Percentiles rank a stretch among this genome's conserved stretches.
Evolutionary conservation across 371 early-diverging fungal species (phyloP).

Genomic region (Aphelidium insulamus): DNA sequence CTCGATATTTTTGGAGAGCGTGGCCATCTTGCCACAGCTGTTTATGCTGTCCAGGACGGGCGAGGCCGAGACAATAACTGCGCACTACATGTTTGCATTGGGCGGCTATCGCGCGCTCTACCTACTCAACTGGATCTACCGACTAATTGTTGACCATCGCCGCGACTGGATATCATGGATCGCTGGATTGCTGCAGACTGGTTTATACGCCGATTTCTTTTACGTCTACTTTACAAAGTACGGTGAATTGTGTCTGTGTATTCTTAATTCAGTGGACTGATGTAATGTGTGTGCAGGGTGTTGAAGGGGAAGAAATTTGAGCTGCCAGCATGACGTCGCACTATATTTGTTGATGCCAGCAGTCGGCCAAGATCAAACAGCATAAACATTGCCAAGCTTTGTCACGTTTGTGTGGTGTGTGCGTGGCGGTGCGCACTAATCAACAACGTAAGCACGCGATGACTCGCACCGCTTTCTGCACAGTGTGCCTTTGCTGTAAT

Average conservation of each 20-base stretch:
- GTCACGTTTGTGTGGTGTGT: too few species aligned
- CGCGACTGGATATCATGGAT: constrained; percentile 45
- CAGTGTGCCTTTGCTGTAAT: too few species aligned
- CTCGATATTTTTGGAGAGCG: constrained; percentile 89
- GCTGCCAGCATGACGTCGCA: constrained; percentile 28
- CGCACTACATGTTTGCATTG: constrained; percentile 91
- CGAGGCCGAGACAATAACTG: constrained; percentile 95
- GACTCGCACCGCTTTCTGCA: too few species aligned
- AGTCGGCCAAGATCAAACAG: too few species aligned
- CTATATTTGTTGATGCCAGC: too few species aligned
- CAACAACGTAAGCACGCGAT: too few species aligned
- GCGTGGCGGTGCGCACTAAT: too few species aligned
- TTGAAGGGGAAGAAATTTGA: constrained; percentile 64
- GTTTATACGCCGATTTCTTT: constrained; percentile 93
- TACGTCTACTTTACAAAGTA: constrained; percentile 85
- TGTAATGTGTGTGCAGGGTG: constrained; percentile 23
- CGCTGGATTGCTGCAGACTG: constrained; percentile 84
- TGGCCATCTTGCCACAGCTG: constrained; percentile 96
- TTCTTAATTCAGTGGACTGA: neutral
- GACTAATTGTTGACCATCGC: constrained; percentile 47
- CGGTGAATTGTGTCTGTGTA: constrained; percentile 5
- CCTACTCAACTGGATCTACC: constrained; percentile 87
- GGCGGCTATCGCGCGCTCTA: constrained; percentile 94
- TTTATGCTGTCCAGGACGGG: constrained; percentile 88
- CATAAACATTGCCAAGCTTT: too few species aligned